Conservation (phyloP, 345 rosid species). For the Psidium guajava region DNA sequence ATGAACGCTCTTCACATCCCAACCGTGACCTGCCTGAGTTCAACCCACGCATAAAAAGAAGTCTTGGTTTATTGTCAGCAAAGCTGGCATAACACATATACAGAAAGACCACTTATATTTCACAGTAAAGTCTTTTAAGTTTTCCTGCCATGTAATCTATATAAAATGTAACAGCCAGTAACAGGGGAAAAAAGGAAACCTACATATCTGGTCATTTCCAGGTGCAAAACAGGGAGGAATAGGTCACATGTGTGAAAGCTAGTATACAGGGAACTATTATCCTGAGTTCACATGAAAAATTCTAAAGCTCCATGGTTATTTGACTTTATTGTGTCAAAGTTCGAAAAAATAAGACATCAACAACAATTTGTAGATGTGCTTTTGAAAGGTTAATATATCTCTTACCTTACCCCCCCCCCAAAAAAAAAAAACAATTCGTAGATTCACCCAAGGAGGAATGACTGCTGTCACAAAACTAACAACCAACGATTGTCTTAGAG, state of each 20-base stretch:
- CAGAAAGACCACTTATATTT: not conserved
- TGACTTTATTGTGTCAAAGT: not conserved
- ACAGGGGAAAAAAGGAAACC: not conserved
- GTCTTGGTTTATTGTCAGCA: slow-evolving; percentile 30
- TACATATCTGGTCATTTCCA: not conserved
- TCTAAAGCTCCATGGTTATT: not conserved
- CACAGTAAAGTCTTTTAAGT: not conserved
- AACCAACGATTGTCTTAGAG: not conserved
- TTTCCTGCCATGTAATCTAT: not conserved
- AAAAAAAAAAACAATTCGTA: not conserved
- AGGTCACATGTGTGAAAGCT: not conserved
- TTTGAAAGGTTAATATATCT: no score
- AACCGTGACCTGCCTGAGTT: slow-evolving; percentile 99
- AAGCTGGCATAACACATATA: not conserved
- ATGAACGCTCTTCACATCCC: slow-evolving; percentile 99
- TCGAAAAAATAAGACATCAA: not conserved
- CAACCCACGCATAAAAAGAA: slow-evolving; percentile 32
- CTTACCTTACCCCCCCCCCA: no score
- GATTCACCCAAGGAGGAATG: not conserved
- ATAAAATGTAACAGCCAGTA: not conserved
- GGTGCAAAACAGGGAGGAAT: not conserved
- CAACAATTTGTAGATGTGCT: not conserved
- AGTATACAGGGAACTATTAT: not conserved
- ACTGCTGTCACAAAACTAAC: not conserved
- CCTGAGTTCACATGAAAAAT: not conserved